Base-by-base conservation (phyloP, 306 rosid genomes). In the Prunus dulcis region DNA sequence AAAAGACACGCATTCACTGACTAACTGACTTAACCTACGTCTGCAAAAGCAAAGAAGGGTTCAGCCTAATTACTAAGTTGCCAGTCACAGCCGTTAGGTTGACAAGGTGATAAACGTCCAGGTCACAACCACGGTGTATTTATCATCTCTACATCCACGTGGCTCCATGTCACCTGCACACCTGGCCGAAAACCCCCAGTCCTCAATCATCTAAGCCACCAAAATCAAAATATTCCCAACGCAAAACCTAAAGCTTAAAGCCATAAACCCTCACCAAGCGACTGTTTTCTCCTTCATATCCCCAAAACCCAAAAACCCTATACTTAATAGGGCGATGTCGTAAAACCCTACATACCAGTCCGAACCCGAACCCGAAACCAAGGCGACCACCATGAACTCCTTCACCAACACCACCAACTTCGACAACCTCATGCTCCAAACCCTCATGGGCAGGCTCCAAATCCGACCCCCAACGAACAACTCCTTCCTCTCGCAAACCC, bases 371-470 rank as follows among this genome's bases (percentile, higher is more conserved):
- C 43, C 43, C 9, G 2, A 38, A 38, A 38, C 38, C 45, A n/a
- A 53, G 75, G 64, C 83, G 58, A 82, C 53, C 86, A 61, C 73
- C 83, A 91, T 93, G 98, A 80, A 74, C 60, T 84, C 93, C 12
- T 79, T 82, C 85, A 41, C 55, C 51, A 87, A 78, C 85, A 79
- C 53, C 82, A 6, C 87, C 70, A 75, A 83, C 78, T 63, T 90
- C 12, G 96, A 94, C 66, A 84, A 83, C 74, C 84, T 87, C 18
- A 87, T 92, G 76, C 93, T 95, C 45, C 90, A 90, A 60, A 68
- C 84, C 50, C 88, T 95, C 14, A 88, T 92, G 92, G 90, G 86
- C 19, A 83, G 90, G 75, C 96, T 93, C 71, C 89, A 90, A 57
- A 78, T 93, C 63, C 90, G 91, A 9, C 64, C 91, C 79, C 89